Evolutionary conservation across 163 green algal genomes (phyloP), one percentile per base, ranked within the genome.

Genomic region (Prototheca wickerhamii): DNA sequence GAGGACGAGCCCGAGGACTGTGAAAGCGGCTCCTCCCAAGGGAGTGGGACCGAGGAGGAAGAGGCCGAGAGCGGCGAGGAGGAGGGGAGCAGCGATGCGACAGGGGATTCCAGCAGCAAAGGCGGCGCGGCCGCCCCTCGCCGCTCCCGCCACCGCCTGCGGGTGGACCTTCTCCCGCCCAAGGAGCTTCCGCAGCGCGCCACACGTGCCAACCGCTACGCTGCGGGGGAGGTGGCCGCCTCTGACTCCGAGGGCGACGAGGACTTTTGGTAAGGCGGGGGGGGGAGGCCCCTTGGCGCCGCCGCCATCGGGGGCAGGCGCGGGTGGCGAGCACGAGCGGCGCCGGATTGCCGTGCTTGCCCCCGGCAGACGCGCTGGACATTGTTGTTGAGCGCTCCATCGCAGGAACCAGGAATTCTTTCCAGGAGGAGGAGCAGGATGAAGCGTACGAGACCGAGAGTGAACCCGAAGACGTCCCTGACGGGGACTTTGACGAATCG

Each of bases 351-450:
- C 35, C 4, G 7, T 29, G 33, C 26, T 8, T 46, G 8, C 6
- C 23, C 6, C n/a, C 10, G 6, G 49, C 6, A 31, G 49, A 10
- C 37, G 40, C 29, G 25, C 42, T 29, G 20, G 25, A 29, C 26
- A 61, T 29, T 29, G 4, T 44, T 44, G 28, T 44, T 44, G 12
- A 12, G 3, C n/a, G 4, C 4, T 35, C 3, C 51, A 28, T 23
- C 1, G 87, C 60, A 87, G 83, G 86, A 78, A 86, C 49, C 89
- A 95, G 58, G 86, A 95, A 12, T 91, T 91, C 57, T 95, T 94
- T 42, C 67, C 74, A 3, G n/a, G 83, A 94, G 57, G 89, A 96
- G 58, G 74, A 55, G 4, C 62, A 65, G 0, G 89, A 96, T 58
- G 69, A 81, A n/a, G 75, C 83, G 23, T 96, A 92, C 65, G 64